These are phyloP conservation scores for Salvia miltiorrhiza DNA, from an alignment of 257 asterid species.

Conservation along the genomic window DNA sequence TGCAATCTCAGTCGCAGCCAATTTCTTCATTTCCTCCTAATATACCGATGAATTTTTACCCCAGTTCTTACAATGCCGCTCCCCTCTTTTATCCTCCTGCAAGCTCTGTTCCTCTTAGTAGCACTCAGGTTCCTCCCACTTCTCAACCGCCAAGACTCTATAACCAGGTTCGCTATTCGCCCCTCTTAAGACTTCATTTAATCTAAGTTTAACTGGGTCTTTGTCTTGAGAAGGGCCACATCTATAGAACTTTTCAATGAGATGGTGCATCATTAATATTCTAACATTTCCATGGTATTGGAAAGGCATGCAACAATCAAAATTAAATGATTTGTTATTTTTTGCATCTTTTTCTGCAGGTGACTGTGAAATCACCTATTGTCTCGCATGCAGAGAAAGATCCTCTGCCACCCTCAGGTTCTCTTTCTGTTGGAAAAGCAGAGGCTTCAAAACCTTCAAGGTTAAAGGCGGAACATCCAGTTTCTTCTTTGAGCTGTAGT, in stretches of 20 bases:
- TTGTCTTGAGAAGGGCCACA: no score
- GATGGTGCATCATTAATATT: not conserved
- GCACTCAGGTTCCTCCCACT: constrained; percentile 41
- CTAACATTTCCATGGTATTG: not conserved
- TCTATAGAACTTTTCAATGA: no score
- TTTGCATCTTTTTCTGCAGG: constrained; percentile 35
- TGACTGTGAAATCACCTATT: constrained; percentile 62
- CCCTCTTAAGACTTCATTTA: constrained; percentile 2
- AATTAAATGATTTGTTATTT: not conserved
- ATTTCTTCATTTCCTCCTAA: constrained; percentile 58
- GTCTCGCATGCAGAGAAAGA: constrained; percentile 51
- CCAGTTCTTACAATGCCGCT: constrained; percentile 49
- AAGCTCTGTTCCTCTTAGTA: constrained; percentile 49
- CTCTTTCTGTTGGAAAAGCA: constrained; percentile 40
- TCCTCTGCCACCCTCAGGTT: constrained; percentile 32
- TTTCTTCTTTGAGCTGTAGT: constrained; percentile 27
- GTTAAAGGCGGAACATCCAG: constrained; percentile 31
- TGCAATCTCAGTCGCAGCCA: constrained; percentile 64
- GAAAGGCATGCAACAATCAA: not conserved
- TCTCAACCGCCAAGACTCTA: constrained; percentile 51
- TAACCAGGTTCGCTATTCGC: constrained; percentile 52
- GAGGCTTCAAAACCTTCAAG: constrained; percentile 37
- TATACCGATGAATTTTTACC: constrained; percentile 40
- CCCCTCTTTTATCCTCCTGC: constrained; percentile 37
- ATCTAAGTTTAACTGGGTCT: not conserved